Evolutionary conservation across 73 alveolate genomes (phyloP).

Genomic region (Paramecium bursaria): DNA sequence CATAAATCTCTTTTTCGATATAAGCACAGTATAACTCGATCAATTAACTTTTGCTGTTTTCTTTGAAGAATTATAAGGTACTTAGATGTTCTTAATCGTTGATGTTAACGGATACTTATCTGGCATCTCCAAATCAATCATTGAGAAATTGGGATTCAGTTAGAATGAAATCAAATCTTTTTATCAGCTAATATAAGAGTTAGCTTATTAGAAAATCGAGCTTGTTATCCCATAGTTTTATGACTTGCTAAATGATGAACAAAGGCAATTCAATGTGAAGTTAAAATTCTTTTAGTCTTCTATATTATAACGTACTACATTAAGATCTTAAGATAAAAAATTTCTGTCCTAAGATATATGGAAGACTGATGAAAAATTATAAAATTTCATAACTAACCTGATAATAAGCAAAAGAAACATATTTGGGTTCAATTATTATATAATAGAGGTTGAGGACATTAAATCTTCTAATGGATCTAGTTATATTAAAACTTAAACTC

Average conservation of each 20-base stretch:
- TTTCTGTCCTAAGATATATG: neutral
- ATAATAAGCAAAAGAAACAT: constrained; percentile 1
- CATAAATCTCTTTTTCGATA: constrained; percentile 17
- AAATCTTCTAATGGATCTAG: too few species aligned
- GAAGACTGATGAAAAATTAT: neutral
- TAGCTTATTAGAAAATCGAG: constrained; percentile 1
- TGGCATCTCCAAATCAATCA: constrained; percentile 8
- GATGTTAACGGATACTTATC: constrained; percentile 30
- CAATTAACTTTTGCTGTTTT: constrained; percentile 52
- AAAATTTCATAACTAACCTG: neutral
- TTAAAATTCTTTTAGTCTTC: neutral
- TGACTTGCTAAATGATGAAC: neutral
- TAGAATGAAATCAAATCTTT: neutral
- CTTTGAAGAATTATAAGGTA: constrained; percentile 11
- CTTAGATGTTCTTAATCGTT: neutral
- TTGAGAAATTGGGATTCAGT: constrained; percentile 7
- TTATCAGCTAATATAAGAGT: neutral
- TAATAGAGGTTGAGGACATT: constrained; percentile 32
- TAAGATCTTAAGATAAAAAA: neutral
- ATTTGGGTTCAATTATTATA: constrained; percentile 41
- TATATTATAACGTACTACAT: neutral
- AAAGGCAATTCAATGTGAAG: neutral
- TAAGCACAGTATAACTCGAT: neutral
- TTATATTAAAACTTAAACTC: too few species aligned
- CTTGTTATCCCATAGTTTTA: neutral